A percentile compares a stretch with the other conserved stretches of the same genome.
phyloP scores from a whole-genome alignment of 495 filamentous ascomycete species.

The Penicillium crystallinum region DNA sequence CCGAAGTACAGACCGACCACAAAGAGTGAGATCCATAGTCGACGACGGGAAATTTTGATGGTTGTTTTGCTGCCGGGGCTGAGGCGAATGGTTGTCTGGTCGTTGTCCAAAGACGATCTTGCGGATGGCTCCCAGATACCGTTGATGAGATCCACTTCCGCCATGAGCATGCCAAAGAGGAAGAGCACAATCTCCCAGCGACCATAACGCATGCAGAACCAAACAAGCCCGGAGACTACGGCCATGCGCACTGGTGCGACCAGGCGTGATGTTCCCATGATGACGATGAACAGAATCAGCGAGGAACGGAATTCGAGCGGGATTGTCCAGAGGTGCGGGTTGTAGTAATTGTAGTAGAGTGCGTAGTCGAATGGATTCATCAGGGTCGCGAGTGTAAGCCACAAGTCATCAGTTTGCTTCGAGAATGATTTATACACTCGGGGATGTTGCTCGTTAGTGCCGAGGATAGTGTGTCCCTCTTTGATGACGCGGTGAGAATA shows the following conservation, averaged over 20 bases:
- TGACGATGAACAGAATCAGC: constrained; percentile 57
- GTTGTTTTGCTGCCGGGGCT: constrained; percentile 24
- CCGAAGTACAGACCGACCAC: constrained; percentile 40
- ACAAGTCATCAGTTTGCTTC: constrained; percentile 46
- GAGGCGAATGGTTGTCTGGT: constrained; percentile 21
- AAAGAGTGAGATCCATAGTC: constrained; percentile 51
- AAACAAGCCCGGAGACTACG: constrained; percentile 40
- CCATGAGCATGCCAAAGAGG: constrained; percentile 53
- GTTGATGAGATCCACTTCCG: constrained; percentile 52
- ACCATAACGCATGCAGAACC: constrained; percentile 53
- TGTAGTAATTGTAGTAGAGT: constrained; percentile 52
- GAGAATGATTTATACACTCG: constrained; percentile 40
- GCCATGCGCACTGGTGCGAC: constrained; percentile 41
- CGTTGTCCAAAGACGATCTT: not conserved
- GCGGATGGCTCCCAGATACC: constrained; percentile 35
- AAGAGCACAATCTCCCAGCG: constrained; percentile 59
- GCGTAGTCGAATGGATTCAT: constrained; percentile 53
- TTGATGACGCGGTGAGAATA: constrained; percentile 36
- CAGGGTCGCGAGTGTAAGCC: constrained; percentile 43
- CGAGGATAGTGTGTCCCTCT: constrained; percentile 39
- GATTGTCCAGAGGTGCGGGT: constrained; percentile 70
- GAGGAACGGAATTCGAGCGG: constrained; percentile 64
- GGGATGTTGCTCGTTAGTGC: constrained; percentile 45
- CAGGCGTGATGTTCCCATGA: constrained; percentile 51
- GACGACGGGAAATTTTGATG: constrained; percentile 38